Base-by-base conservation (phyloP, 306 rosid genomes). In the Cyamopsis tetragonoloba region DNA sequence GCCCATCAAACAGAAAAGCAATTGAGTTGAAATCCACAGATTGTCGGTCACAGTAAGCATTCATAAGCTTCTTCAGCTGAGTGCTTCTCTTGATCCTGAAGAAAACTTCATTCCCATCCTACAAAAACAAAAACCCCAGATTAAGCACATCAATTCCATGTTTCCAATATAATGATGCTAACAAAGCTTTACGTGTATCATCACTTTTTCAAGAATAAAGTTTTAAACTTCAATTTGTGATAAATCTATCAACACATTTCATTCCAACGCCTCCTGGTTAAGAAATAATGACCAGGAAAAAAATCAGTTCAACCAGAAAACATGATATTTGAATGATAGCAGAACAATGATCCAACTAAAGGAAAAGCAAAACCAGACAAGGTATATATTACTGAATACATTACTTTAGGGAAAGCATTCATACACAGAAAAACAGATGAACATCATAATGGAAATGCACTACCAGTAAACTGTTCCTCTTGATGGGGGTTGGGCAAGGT, bases 51-150 rank as follows among this genome's bases (percentile, higher is more conserved):
- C 95, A 89, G 66, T 89, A 89, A 4, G 87, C 89, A 71, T 79
- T 87, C 96, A 87, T 87, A 14, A 89, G 91, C 73, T 83, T 89
- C 68, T 85, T 85, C 76, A 85, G 75, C 19, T 85, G 88, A 2
- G 93, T 87, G 72, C 85, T 89, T 54, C 91, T 76, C 88, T 87
- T 89, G 34, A 89, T 89, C 85, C 87, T 72, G 81, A 89, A 89
- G 72, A 87, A 89, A 5, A 89, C 95, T 66, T 89, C 96, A 68
- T 85, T 85, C 5, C 93, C 93, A 68, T 89, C 96, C 96, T 87
- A 61, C 53, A 80, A 42, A 35, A 75, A 23, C 1, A 3, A 3
- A 19, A 46, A n/a, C 2, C 14, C 34, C 6, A 31, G 28, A 41
- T 58, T 34, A 20, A 26, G 41, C 41, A 47, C 11, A 22, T 24